Evolutionary conservation across 75 land plant genomes (phyloP).

Genomic region (Isoetes taiwanensis): DNA sequence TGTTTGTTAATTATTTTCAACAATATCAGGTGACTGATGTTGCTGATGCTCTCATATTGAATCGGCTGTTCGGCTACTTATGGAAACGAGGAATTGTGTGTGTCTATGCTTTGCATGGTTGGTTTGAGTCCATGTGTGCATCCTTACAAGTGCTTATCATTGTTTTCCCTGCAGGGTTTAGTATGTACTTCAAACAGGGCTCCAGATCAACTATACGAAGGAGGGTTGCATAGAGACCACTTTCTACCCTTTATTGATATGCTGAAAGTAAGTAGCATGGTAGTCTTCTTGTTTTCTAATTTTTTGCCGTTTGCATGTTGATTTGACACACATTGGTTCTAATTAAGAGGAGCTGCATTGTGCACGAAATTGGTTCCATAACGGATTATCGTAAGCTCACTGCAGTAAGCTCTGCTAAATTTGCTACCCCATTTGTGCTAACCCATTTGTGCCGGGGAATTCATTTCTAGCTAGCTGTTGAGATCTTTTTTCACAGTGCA

Average conservation of each 20-base stretch:
- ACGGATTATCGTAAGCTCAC: slow-evolving; percentile 71
- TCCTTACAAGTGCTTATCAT: neutral
- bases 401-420: slow-evolving; percentile 63
- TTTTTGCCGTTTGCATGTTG: too few species aligned
- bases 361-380: slow-evolving; percentile 76
- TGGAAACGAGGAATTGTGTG: slow-evolving; percentile 81
- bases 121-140: neutral
- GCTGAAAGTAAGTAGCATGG: slow-evolving; percentile 57
- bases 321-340: too few species aligned
- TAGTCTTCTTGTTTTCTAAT: too few species aligned
- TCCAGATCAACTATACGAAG: slow-evolving; percentile 86
- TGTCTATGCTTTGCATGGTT: neutral
- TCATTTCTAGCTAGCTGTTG: too few species aligned
- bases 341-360: slow-evolving; percentile 83
- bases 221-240: slow-evolving; percentile 83
- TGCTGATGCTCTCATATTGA: slow-evolving; percentile 94
- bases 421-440: too few species aligned
- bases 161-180: slow-evolving; percentile 37
- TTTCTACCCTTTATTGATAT: slow-evolving; percentile 85
- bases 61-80: slow-evolving; percentile 72
- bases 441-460: too few species aligned
- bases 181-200: slow-evolving; percentile 91
- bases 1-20: too few species aligned
- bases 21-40: slow-evolving; percentile 99
- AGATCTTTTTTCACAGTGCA: too few species aligned